Percentiles rank a stretch among this genome's conserved stretches.
phyloP scores from a whole-genome alignment of 2,329 filamentous ascomycete genomes.

The Diaporthe sp. region DNA sequence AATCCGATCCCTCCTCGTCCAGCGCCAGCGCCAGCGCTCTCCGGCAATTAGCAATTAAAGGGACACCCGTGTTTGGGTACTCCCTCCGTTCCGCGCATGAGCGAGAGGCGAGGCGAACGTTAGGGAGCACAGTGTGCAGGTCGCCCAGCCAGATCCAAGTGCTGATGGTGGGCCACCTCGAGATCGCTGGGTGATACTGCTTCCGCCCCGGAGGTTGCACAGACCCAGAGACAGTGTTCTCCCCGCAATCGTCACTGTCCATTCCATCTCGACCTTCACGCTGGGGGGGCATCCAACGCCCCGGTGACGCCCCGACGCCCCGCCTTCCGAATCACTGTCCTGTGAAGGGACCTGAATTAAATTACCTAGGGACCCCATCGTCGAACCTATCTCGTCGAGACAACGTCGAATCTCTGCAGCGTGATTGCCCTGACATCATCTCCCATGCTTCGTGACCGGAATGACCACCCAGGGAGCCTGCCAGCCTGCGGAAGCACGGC shows the following conservation, averaged over 20 bases:
- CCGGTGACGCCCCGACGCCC: slow-evolving; percentile 20
- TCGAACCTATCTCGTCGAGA: slow-evolving; percentile 17
- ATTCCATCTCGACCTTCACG: slow-evolving; percentile 6
- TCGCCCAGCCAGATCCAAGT: background rate
- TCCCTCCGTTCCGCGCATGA: background rate
- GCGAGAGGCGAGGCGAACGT: background rate
- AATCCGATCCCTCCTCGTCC: background rate
- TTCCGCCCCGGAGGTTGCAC: background rate
- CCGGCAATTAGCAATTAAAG: slow-evolving; percentile 16
- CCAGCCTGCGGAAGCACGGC: background rate
- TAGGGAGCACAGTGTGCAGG: slow-evolving; percentile 17
- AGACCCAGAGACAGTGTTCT: slow-evolving; percentile 11
- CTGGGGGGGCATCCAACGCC: background rate
- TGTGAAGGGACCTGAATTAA: slow-evolving; percentile 24
- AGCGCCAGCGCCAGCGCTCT: background rate
- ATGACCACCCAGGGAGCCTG: background rate
- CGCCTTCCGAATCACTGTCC: slow-evolving; percentile 17
- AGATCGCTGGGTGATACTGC: background rate
- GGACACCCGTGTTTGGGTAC: slow-evolving; percentile 13
- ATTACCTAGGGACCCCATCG: slow-evolving; percentile 25
- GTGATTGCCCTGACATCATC: slow-evolving; percentile 24
- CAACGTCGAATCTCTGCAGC: slow-evolving; percentile 11
- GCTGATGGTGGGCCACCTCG: background rate
- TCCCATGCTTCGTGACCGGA: slow-evolving; percentile 6
- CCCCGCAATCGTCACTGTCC: slow-evolving; percentile 8